Percentiles rank a stretch among this genome's conserved stretches.
phyloP scores from a whole-genome alignment of 305 asterid species.

The Fraxinus sp. region DNA sequence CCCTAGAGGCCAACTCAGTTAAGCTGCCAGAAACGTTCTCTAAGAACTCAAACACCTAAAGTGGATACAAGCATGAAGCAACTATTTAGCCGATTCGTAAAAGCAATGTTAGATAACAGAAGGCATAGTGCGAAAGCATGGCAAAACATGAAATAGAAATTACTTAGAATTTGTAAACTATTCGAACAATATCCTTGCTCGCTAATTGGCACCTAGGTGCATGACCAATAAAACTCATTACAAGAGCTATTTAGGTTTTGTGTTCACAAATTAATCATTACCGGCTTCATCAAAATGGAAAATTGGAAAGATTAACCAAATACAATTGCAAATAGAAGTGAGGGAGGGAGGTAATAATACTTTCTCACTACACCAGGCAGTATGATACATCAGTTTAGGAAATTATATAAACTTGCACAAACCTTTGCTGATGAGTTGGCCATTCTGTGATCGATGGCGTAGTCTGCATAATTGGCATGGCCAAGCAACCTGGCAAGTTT shows the following conservation, averaged over 20 bases:
- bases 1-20: constrained; percentile 74
- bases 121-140: constrained; percentile 12
- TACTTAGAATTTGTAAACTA: not conserved
- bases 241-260: not conserved
- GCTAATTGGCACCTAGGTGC: not conserved
- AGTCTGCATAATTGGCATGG: constrained; percentile 74
- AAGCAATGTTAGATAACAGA: constrained; percentile 2
- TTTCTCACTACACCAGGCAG: constrained; percentile 7
- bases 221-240: not conserved
- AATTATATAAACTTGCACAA: constrained; percentile 28
- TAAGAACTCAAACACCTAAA: constrained; percentile 82
- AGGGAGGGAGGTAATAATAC: not conserved
- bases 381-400: constrained; percentile 17
- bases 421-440: constrained; percentile 84
- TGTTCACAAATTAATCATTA: not conserved
- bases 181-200: not conserved
- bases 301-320: not conserved
- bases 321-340: not conserved
- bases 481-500: constrained; percentile 93
- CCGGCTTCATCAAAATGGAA: not conserved
- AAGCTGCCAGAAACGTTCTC: constrained; percentile 78
- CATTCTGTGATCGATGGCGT: constrained; percentile 69
- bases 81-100: not conserved
- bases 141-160: constrained; percentile 1
- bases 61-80: constrained; percentile 19